Conservation (phyloP, 352 stramenopile species). For the Pythium folliculosum region DNA sequence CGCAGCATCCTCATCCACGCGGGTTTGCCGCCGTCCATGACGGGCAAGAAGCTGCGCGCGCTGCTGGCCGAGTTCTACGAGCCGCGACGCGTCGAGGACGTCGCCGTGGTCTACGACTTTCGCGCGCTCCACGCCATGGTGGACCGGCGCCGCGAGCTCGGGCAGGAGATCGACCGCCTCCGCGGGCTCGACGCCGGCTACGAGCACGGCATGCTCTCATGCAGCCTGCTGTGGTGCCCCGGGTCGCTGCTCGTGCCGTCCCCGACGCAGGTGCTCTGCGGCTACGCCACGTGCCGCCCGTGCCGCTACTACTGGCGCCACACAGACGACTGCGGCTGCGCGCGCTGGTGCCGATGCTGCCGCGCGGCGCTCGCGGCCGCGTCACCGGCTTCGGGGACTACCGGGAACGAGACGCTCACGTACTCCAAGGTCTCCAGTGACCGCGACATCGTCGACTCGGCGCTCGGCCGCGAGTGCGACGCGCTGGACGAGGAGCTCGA, state of each 20-base stretch:
- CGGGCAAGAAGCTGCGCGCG: conserved; percentile 41
- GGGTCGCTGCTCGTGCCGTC: conserved; percentile 57
- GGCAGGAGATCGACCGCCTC: conserved; percentile 58
- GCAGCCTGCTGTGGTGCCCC: conserved; percentile 67
- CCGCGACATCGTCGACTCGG: conserved; percentile 32
- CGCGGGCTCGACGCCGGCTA: conserved; percentile 53
- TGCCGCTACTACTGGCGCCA: conserved; percentile 58
- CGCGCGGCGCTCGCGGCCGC: background rate
- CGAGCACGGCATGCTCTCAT: conserved; percentile 57
- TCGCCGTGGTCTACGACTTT: conserved; percentile 68
- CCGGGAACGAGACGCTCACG: conserved; percentile 8
- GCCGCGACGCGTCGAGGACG: conserved; percentile 49
- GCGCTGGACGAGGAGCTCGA: conserved; percentile 68
- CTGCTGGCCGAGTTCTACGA: conserved; percentile 44
- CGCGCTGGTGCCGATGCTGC: conserved; percentile 35
- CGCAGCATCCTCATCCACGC: conserved; percentile 73
- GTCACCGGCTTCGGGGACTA: background rate
- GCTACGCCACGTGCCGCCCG: conserved; percentile 56
- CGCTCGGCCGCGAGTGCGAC: conserved; percentile 28
- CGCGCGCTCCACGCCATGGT: conserved; percentile 59
- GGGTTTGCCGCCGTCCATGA: conserved; percentile 57
- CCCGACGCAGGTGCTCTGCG: conserved; percentile 40
- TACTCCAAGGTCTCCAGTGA: conserved; percentile 38
- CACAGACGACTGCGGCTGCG: conserved; percentile 42
- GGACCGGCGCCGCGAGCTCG: conserved; percentile 42